phyloP scores from a whole-genome alignment of 768 basidiomycete species.

The Holtermanniella nyarrowii region DNA sequence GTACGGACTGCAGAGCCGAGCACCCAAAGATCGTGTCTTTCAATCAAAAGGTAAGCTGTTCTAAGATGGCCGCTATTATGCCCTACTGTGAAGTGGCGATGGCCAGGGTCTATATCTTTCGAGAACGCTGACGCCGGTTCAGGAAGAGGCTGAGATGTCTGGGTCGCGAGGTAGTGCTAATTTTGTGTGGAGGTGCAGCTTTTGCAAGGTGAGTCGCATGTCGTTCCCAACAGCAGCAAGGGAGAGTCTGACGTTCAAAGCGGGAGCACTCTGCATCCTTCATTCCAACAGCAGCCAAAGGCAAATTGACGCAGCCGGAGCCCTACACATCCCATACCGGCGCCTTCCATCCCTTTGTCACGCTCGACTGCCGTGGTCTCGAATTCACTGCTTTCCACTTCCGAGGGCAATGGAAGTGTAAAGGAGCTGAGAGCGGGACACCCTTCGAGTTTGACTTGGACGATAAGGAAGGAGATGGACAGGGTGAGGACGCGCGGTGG shows the following conservation, averaged over 20 bases:
- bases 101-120: not conserved
- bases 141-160: conserved; percentile 38
- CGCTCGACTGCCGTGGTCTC: conserved; percentile 38
- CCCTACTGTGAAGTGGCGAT: not conserved
- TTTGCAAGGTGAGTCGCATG: conserved; percentile 33
- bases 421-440: conserved; percentile 17
- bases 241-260: conserved; percentile 8
- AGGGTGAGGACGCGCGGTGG: conserved; percentile 33
- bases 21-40: conserved; percentile 37
- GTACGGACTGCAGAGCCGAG: conserved; percentile 28
- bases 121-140: conserved; percentile 1
- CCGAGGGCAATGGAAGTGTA: conserved; percentile 19
- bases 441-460: conserved; percentile 35
- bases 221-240: not conserved
- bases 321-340: conserved; percentile 17
- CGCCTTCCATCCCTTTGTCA: conserved; percentile 22
- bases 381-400: conserved; percentile 35
- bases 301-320: conserved; percentile 19
- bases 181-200: conserved; percentile 37
- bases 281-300: conserved; percentile 20
- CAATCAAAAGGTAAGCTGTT: conserved; percentile 22
- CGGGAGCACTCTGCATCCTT: conserved; percentile 39
- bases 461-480: conserved; percentile 10
- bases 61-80: not conserved
- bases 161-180: conserved; percentile 37